These are phyloP conservation scores for Metrosideros polymorpha DNA, from an alignment of 441 rosid genomes.

Conservation along the genomic window DNA sequence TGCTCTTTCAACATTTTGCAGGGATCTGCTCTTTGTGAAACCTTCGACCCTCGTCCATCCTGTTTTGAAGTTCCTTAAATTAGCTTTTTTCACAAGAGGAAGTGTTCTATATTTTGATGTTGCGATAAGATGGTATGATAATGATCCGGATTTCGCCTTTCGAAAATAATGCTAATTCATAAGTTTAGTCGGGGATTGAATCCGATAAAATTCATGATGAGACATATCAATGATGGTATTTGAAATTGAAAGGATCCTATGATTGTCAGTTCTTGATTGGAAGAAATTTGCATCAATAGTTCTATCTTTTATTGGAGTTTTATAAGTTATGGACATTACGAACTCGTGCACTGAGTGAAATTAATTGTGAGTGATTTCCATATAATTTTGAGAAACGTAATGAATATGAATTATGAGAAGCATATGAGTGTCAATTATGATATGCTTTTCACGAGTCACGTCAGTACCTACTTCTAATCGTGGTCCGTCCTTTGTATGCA, in stretches of 20 bases:
- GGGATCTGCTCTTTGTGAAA: neutral
- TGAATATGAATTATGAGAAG: neutral
- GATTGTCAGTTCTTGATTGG: neutral
- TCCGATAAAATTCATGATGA: neutral
- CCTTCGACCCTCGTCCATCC: neutral
- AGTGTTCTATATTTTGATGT: neutral
- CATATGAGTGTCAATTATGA: neutral
- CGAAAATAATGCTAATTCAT: neutral
- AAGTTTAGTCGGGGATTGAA: neutral
- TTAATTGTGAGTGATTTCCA: neutral
- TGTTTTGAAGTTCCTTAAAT: neutral
- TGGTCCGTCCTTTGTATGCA: neutral
- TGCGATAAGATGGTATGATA: neutral
- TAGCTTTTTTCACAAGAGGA: neutral
- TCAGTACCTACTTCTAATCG: neutral
- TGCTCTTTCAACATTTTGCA: neutral
- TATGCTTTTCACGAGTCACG: neutral
- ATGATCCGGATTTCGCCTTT: neutral
- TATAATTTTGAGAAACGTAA: neutral
- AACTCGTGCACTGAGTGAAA: neutral
- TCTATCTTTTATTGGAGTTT: neutral
- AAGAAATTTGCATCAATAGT: neutral
- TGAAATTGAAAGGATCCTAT: neutral
- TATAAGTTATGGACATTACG: neutral
- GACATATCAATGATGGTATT: neutral